phyloP scores from a whole-genome alignment of 257 asterid genomes.

The Solanum neorickii region DNA sequence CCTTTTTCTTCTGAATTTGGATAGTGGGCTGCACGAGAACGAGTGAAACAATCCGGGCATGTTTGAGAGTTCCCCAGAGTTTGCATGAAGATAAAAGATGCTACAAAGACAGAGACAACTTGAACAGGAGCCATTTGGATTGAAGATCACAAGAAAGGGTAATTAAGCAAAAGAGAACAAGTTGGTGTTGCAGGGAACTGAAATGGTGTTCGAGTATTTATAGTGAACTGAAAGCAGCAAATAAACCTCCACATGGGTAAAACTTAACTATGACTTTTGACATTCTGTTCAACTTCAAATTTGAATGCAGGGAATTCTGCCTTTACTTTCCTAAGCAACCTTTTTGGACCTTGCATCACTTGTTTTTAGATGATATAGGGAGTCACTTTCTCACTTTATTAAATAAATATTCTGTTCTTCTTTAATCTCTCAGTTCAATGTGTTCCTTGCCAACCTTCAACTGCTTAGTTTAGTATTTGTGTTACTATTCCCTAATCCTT shows the following conservation, averaged over 20 bases:
- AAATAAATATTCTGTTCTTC: not conserved
- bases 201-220: constrained; percentile 18
- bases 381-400: not conserved
- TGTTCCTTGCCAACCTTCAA: not conserved
- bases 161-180: constrained; percentile 2
- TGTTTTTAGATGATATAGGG: not conserved
- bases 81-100: constrained; percentile 27
- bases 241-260: not conserved
- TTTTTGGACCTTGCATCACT: constrained; percentile 5
- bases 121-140: constrained; percentile 15
- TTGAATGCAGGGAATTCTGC: not conserved
- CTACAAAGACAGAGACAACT: constrained; percentile 10
- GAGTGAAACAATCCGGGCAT: constrained; percentile 51
- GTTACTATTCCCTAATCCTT: not conserved
- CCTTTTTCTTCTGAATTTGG: constrained; percentile 66
- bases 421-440: not conserved
- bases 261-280: constrained; percentile 11
- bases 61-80: constrained; percentile 28
- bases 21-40: constrained; percentile 59
- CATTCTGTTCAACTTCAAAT: not conserved
- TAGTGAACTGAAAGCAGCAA: constrained; percentile 7
- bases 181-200: constrained; percentile 15
- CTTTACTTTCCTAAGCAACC: constrained; percentile 4
- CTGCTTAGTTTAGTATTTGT: not conserved
- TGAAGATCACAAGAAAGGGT: not conserved